A percentile compares a stretch with the other conserved stretches of the same genome.
phyloP scores from a whole-genome alignment of 306 rosid species.

The Nissolia schottii region DNA sequence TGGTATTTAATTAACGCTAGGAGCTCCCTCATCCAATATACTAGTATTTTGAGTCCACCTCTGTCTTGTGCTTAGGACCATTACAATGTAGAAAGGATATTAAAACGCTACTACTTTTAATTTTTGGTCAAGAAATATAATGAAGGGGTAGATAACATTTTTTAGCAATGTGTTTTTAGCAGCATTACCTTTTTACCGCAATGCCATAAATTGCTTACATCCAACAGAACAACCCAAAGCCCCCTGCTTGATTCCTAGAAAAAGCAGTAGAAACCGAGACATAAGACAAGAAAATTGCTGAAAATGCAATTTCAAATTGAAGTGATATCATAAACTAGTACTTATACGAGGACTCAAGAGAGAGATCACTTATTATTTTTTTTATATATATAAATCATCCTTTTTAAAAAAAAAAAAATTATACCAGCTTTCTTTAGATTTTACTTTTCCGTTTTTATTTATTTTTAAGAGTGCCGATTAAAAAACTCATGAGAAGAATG shows the following conservation, averaged over 20 bases:
- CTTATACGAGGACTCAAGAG: not conserved
- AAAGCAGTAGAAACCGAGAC: not conserved
- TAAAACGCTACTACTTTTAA: no score
- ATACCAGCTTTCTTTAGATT: not conserved
- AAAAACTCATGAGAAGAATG: constrained; percentile 45
- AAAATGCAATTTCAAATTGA: not conserved
- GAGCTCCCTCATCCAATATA: no score
- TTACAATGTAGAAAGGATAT: no score
- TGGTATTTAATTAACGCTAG: no score
- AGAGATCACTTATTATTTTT: not conserved
- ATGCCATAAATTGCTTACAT: not conserved
- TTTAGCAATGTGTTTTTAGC: no score
- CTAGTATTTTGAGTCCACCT: no score
- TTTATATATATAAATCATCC: no score
- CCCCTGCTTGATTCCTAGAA: not conserved
- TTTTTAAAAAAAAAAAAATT: no score
- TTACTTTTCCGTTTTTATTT: not conserved
- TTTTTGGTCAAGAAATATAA: no score
- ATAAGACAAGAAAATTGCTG: not conserved
- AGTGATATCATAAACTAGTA: not conserved
- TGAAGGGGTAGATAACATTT: no score
- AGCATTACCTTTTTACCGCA: not conserved
- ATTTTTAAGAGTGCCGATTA: constrained; percentile 20
- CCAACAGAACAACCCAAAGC: not conserved
- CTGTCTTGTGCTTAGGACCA: no score